Base-by-base conservation (phyloP, 192 early-diverging fungal species). In the Entomortierella parvispora region DNA sequence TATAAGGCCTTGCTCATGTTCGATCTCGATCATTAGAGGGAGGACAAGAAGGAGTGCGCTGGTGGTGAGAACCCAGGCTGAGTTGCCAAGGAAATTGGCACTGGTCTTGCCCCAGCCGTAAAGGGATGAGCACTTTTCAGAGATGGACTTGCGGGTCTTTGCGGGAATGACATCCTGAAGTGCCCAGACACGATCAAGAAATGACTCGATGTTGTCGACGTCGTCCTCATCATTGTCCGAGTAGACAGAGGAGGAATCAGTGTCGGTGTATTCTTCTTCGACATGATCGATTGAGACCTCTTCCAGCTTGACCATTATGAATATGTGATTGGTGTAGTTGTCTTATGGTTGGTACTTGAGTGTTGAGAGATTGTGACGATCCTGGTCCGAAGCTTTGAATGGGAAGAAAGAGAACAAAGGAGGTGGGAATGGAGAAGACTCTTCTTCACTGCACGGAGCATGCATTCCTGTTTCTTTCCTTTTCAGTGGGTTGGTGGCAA, bases 31-130 rank as follows among this genome's bases (percentile, higher is more conserved):
- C 11, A 93, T 93, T 44, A 98, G 84, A 42, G 96, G 96, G 63
- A 96, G 80, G 49, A 92, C 87, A 14, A 98, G 79, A 4, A 98
- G 81, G 62, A 96, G 71, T 23, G 92, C 94, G 44, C 87, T 89
- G 22, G 95, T 98, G 28, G 94, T 93, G 22, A 96, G 74, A 12
- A 98, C 90, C 96, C 96, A 98, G 34, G 91, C 87, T 22, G 88
- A 88, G 80, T 93, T 95, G 28, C 95, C 95, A 22, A 90, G 83
- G 77, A 93, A 85, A 20, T 83, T 82, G 31, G 86, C 81, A 34
- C 87, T 84, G 53, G 81, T 75, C 58, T 71, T 80, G 29, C 90
- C 86, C 84, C 87, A 90, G 45, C 82, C 84, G 43, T 80, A 82
- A 31, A 91, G 62, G 0, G 84, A 81, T n/a, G 85, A 80, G 37